phyloP scores from a whole-genome alignment of 306 rosid species.

The Betula pendula region DNA sequence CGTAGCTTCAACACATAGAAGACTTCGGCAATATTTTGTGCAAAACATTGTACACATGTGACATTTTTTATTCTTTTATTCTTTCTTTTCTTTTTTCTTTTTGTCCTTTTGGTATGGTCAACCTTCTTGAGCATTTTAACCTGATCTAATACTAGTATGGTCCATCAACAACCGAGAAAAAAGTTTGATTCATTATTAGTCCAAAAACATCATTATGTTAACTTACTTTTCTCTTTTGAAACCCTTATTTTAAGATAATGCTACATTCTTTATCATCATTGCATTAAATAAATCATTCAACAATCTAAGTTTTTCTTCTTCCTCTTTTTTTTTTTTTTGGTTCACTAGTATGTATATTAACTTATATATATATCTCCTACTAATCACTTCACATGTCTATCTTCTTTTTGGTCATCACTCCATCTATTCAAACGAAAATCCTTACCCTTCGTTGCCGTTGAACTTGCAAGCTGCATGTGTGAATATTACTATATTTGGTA shows the following conservation, averaged over 20 bases:
- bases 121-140: not conserved
- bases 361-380: not conserved
- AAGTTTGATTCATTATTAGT: not conserved
- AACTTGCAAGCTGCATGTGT: too few species aligned
- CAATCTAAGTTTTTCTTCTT: not conserved
- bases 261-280: slow-evolving; percentile 3
- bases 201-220: not conserved
- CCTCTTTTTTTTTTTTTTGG: too few species aligned
- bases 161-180: not conserved
- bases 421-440: not conserved
- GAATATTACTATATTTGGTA: too few species aligned
- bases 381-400: not conserved
- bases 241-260: not conserved
- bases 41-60: too few species aligned
- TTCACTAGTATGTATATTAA: not conserved
- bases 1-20: too few species aligned
- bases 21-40: too few species aligned
- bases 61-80: not conserved
- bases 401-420: not conserved
- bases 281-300: not conserved
- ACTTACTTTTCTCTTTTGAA: not conserved
- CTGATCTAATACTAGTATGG: not conserved
- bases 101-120: not conserved
- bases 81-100: not conserved
- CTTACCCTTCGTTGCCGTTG: not conserved